These are phyloP conservation scores for Pichia sp. DNA, from an alignment of 1,139 yeast genomes.

Conservation along the genomic window DNA sequence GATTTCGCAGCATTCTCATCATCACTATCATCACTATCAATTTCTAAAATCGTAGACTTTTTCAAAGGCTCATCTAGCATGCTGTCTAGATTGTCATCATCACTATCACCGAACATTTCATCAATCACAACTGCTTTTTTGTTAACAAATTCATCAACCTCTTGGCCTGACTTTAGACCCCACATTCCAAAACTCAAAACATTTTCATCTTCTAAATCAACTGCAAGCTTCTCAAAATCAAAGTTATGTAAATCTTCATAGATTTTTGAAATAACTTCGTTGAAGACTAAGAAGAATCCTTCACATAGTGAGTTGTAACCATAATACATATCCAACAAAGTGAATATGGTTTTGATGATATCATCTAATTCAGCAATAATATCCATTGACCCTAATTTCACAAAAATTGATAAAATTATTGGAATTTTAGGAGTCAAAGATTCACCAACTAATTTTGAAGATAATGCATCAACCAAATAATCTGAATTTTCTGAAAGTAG, in stretches of 20 bases:
- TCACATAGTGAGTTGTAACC: conserved; percentile 69
- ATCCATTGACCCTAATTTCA: conserved; percentile 62
- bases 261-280: conserved; percentile 55
- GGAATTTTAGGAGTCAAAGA: conserved; percentile 70
- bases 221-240: conserved; percentile 23
- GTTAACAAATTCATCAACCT: conserved; percentile 38
- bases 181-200: conserved; percentile 42
- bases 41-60: conserved; percentile 21
- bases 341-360: conserved; percentile 62
- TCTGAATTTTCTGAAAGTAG: conserved; percentile 68
- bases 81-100: conserved; percentile 21
- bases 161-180: conserved; percentile 43
- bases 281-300: conserved; percentile 69
- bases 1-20: conserved; percentile 25
- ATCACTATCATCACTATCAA: conserved; percentile 40
- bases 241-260: conserved; percentile 33
- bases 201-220: conserved; percentile 20
- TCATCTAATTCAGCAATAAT: conserved; percentile 67
- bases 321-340: conserved; percentile 74
- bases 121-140: conserved; percentile 29
- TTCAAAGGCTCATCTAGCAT: conserved; percentile 19
- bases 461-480: conserved; percentile 70
- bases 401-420: conserved; percentile 58
- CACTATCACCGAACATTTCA: conserved; percentile 29
- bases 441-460: conserved; percentile 61